Base-by-base conservation (phyloP, 192 early-diverging fungal species). In the Coemansia guatemalensis region DNA sequence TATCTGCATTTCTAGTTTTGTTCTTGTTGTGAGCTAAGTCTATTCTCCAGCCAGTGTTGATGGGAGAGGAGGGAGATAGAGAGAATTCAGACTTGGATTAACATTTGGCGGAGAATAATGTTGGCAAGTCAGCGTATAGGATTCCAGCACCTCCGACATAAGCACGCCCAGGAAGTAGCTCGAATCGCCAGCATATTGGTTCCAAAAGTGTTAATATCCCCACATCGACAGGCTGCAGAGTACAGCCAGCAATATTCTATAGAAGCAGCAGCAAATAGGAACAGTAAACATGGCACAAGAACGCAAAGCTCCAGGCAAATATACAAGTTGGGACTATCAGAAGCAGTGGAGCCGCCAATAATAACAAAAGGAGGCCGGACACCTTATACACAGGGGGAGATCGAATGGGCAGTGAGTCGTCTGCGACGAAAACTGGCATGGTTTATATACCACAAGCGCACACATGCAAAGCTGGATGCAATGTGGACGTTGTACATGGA, bases 401-500 rank as follows among this genome's bases (percentile, higher is more conserved):
- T 68, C 18, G 60, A 60, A 4, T 27, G 26, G 26, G 74, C 74
- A 21, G 49, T 64, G 6, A 9, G 12, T 35, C 53, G 74, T 39
- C 56, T 76, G 20, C 54, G 48, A 51, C 64, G 68, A n/a, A 71
- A 68, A 62, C 61, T 76, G 24, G 56, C 57, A 22, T 60, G 74
- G 21, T 70, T 64, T 23, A 18, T 56, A 21, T 57, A 70, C 41
- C 60, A 59, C 22, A 41, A 39, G 25, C 74, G 68, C 12, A 71
- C 74, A 39, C 26, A 22, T 1, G 50, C n/a, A 47, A 67, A 64
- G 33, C 74, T 76, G 7, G 74, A 67, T 33, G 65, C 64, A 2
- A 56, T 76, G 56, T 76, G 74, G 74, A 33, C 27, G n/a, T 25
- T 67, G 58, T 66, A 71, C 22, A n/a, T 17, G 56, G 57, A 63